Base-by-base conservation (phyloP, 495 filamentous ascomycete genomes). In the Rhypophila decipiens region DNA sequence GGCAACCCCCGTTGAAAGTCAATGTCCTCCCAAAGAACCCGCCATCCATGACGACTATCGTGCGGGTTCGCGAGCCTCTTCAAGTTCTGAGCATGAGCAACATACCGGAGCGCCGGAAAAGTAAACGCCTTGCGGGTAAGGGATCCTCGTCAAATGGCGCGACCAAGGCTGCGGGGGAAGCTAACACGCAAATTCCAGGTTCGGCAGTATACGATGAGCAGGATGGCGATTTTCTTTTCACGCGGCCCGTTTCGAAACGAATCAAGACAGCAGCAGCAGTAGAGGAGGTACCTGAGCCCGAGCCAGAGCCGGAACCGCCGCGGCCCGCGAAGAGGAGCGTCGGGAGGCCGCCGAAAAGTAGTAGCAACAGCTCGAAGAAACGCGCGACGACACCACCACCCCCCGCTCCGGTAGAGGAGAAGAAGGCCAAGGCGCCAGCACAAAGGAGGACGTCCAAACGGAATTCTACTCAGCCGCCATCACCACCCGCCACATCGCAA, bases 211-310 rank as follows among this genome's bases (percentile, higher is more conserved):
- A 83, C 56, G 78, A 84, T 58, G 79, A 85, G 60, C 70, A 80
- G 47, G 80, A 82, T 70, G 79, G 80, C 46, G 80, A 79, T 39
- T 84, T 84, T 61, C 60, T 75, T 34, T 85, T 84, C 55, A 74
- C 74, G 49, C 78, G 79, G 36, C n/a, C n/a, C n/a, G 73, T 65
- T 31, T 68, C 75, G 2, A 79, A 79, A 53, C 58, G 73, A 53
- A 60, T 61, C 20, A 77, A 76, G 56, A 78, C 71, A n/a, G n/a
- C n/a, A 18, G 51, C 55, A 52, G 27, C 7, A 13, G 55, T 56
- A 12, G 57, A 59, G 24, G 60, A 61, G n/a, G 64, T 66, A 19
- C 55, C 61, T 9, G 64, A 65, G 44, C 59, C 69, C 19, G 71
- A 70, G 49, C 59, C 70, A 4, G 66, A 46, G 13, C 47, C 48